phyloP scores from a whole-genome alignment of 148 eudicot species.

The Silene uniflora region DNA sequence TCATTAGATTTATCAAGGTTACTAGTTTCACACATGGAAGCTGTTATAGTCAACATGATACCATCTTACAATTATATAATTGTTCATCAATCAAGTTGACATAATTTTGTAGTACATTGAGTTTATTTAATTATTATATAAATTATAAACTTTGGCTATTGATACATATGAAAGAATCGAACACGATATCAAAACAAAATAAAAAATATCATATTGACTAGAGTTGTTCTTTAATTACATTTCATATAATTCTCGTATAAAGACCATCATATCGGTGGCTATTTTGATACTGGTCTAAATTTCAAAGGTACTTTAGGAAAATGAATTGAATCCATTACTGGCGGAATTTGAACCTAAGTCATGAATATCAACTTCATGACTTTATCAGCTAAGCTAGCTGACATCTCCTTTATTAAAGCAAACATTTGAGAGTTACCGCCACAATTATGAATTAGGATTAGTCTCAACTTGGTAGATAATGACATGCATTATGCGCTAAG shows the following conservation, averaged over 20 bases:
- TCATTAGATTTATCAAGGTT: slow-evolving; percentile 9
- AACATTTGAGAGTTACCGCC: slow-evolving; percentile 6
- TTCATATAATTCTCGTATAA: too few species aligned
- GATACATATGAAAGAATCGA: background rate
- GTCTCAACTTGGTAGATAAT: slow-evolving; percentile 18
- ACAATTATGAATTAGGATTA: slow-evolving; percentile 10
- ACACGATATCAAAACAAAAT: too few species aligned
- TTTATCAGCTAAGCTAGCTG: too few species aligned
- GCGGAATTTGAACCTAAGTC: too few species aligned
- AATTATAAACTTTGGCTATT: background rate
- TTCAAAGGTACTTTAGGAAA: too few species aligned
- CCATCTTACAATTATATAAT: slow-evolving; percentile 4
- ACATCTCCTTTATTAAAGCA: background rate
- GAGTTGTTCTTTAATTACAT: too few species aligned
- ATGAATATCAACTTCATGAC: too few species aligned
- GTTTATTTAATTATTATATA: too few species aligned
- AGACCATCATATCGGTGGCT: too few species aligned
- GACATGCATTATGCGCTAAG: slow-evolving; percentile 7
- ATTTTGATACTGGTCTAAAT: too few species aligned
- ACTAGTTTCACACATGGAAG: background rate
- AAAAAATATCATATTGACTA: too few species aligned
- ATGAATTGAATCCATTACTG: too few species aligned
- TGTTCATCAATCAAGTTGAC: background rate
- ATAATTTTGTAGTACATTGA: background rate
- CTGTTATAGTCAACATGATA: background rate